These are phyloP conservation scores for Aspergillus melleus DNA, from an alignment of 2,329 filamentous ascomycete genomes.

Conservation along the genomic window DNA sequence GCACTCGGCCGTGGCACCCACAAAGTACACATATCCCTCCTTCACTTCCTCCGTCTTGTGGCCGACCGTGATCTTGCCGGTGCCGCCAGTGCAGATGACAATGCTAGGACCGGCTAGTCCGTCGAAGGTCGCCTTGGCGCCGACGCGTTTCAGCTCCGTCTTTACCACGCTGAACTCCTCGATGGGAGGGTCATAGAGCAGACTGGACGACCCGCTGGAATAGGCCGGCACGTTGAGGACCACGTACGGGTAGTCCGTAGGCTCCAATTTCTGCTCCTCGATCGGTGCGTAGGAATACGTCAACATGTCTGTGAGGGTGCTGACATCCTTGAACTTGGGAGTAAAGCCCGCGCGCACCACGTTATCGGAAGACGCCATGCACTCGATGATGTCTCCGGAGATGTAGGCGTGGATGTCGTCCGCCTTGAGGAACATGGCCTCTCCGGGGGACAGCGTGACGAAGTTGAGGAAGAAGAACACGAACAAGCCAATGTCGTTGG, in stretches of 20 bases:
- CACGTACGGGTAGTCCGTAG: slow-evolving; percentile 80
- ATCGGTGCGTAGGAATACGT: slow-evolving; percentile 97
- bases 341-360: slow-evolving; percentile 97
- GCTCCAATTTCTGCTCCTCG: slow-evolving; percentile 88
- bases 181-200: slow-evolving; percentile 92
- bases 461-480: slow-evolving; percentile 98
- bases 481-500: slow-evolving; percentile 86
- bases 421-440: slow-evolving; percentile 93
- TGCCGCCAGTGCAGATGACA: slow-evolving; percentile 82
- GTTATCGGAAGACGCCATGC: slow-evolving; percentile 99
- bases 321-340: slow-evolving; percentile 96
- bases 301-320: slow-evolving; percentile 83
- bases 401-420: slow-evolving; percentile 96
- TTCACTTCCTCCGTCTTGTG: slow-evolving; percentile 73
- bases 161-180: slow-evolving; percentile 92
- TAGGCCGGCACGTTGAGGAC: slow-evolving; percentile 81
- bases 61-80: slow-evolving; percentile 81
- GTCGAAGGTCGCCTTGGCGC: slow-evolving; percentile 85
- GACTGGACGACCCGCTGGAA: slow-evolving; percentile 68
- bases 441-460: slow-evolving; percentile 80
- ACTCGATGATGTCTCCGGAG: slow-evolving; percentile 84
- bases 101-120: slow-evolving; percentile 86
- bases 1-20: slow-evolving; percentile 83
- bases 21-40: slow-evolving; percentile 76
- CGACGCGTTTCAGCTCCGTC: slow-evolving; percentile 67